Evolutionary conservation across 129 eudicot genomes (phyloP).

Genomic region (Escallonia herrerae): DNA sequence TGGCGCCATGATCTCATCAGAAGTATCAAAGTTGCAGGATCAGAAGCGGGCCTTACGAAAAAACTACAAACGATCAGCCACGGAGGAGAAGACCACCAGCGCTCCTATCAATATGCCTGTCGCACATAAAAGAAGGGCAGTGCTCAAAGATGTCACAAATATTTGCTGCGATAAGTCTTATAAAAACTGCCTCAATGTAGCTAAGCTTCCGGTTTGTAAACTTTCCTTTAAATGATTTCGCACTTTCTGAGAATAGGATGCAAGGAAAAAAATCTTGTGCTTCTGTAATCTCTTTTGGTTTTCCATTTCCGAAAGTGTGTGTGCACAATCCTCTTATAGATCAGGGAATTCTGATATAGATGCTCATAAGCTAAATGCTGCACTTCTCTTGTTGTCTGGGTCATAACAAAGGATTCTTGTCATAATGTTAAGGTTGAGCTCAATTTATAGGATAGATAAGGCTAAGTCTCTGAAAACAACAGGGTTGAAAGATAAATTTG

Average conservation of each 20-base stretch:
- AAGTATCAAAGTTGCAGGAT: slow-evolving; percentile 31
- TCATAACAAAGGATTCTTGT: no score
- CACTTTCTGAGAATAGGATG: background rate
- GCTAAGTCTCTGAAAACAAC: background rate
- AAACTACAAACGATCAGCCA: slow-evolving; percentile 40
- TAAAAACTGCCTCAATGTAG: slow-evolving; percentile 35
- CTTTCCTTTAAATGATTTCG: slow-evolving; percentile 3
- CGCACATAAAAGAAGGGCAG: slow-evolving; percentile 44
- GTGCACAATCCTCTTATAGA: background rate
- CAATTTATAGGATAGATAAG: no score
- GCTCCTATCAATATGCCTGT: slow-evolving; percentile 12
- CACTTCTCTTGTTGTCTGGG: no score
- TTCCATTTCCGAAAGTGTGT: background rate
- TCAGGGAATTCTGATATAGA: background rate
- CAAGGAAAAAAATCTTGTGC: background rate
- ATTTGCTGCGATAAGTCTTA: slow-evolving; percentile 41
- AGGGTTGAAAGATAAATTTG: background rate
- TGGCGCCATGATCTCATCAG: slow-evolving; percentile 7
- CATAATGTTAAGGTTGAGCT: no score
- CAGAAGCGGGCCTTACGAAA: slow-evolving; percentile 20
- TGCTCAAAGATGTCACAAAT: slow-evolving; percentile 51
- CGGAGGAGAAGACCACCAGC: slow-evolving; percentile 34
- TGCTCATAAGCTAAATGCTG: background rate
- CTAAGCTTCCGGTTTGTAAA: slow-evolving; percentile 42
- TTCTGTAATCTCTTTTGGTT: background rate